Base-by-base conservation (phyloP, 345 rosid genomes). In the Barbarea vulgaris region DNA sequence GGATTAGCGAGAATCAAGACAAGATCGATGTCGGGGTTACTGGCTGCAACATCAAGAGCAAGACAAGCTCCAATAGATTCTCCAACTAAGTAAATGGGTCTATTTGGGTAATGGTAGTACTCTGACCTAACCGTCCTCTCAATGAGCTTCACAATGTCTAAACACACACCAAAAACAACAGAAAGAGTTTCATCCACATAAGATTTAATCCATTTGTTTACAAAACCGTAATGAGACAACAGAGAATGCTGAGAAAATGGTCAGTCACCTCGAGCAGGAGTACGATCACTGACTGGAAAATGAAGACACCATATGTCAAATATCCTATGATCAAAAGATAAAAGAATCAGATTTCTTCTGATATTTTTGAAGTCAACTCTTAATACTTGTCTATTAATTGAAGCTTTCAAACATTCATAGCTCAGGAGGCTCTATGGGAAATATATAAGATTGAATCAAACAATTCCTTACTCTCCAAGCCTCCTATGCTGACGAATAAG, bases 301-400 rank as follows among this genome's bases (percentile, higher is more conserved):
- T 89, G 90, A 83, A 89, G 83, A 70, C 92, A 87, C 90, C 90
- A 86, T 52, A 87, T 36, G 17, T 87, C 86, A 68, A 89, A 87
- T 13, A 87, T 78, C 90, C 95, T 89, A 63, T 72, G 17, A 65
- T 41, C 64, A 58, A 58, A 9, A 42, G 4, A 59, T 33, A 31
- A 9, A 6, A 24, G 25, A 24, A 3, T 24, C 3, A 64, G 9
- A 27, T 22, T 24, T 39, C 13, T 61, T 13, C 33, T 21, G n/a
- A 30, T 34, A 1, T 27, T 2, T 24, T 9, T 44, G 21, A 44
- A 9, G 9, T 59, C 65, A 19, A 5, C 6, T 34, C 42, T 10
- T n/a, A 10, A 42, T 58, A 58, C 17, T 17, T 21, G 6, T 19
- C 0, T 1, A 57, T 17, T 7, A 15, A 4, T 56, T 4, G 3